Evolutionary conservation across 768 basidiomycete genomes (phyloP), one percentile per base, ranked within the genome.

Genomic region (Albatrellus ellisii): DNA sequence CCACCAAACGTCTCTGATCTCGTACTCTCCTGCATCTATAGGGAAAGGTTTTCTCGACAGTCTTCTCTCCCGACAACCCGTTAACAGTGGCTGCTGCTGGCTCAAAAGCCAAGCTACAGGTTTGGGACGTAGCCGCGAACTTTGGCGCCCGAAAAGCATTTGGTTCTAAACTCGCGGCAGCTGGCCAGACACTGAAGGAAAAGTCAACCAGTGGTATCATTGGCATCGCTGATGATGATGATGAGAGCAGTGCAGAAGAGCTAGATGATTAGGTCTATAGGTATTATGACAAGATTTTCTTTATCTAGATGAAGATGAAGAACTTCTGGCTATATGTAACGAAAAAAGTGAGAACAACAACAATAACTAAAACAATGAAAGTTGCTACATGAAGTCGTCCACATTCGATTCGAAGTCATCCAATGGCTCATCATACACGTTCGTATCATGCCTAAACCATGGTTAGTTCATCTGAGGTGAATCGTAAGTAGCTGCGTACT

Each of bases 41-140:
- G 92, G 95, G 95, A 62, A 94, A 94, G 68, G 88, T 98, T 6
- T 99, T 99, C 63, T 85, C 91, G 5, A 69, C 81, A 0, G 68
- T 73, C 0, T 98, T 83, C 67, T 97, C 91, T 5, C 94, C 95
- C 0, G 94, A 98, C 56, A 86, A 92, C 54, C 84, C 91, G 1
- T 75, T 97, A 39, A 95, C 87, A 6, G 60, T 99, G 36, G 94
- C 92, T 2, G 91, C 90, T 3, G 94, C 85, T 24, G 95, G 95
- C 10, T 92, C 89, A 2, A 85, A 89, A 54, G 94, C 88, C 1
- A 90, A 83, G 56, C 60, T 99, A 5, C 94, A 98, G 58, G 68
- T 99, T 12, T 99, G 94, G 94, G 94, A 99, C 54, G 72, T 94
- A 29, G 86, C 79, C 8, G 73, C 85, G 4, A 97, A 87, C 56